These are phyloP conservation scores for Phytophthora tubulina DNA, from an alignment of 352 stramenopile species.

Conservation along the genomic window DNA sequence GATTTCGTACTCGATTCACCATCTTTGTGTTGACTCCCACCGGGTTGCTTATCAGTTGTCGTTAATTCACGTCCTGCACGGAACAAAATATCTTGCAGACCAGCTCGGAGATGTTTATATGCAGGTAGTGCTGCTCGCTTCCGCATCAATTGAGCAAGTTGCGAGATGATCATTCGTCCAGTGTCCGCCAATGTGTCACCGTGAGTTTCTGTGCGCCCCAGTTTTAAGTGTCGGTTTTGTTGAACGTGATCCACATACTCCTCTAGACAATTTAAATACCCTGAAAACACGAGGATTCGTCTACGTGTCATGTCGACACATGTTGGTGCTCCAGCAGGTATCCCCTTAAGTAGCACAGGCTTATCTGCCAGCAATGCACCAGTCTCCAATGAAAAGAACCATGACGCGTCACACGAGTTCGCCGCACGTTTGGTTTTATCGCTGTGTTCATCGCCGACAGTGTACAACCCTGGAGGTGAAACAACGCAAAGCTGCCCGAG, in stretches of 20 bases:
- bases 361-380: conserved; percentile 45
- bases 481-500: conserved; percentile 69
- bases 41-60: conserved; percentile 24
- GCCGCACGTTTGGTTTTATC: conserved; percentile 54
- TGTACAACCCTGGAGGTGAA: conserved; percentile 69
- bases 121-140: conserved; percentile 53
- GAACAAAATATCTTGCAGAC: conserved; percentile 63
- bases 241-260: conserved; percentile 55
- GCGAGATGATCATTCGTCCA: conserved; percentile 43
- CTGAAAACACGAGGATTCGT: conserved; percentile 75
- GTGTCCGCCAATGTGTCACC: conserved; percentile 31
- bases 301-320: conserved; percentile 56
- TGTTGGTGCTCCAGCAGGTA: conserved; percentile 71
- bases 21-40: conserved; percentile 14
- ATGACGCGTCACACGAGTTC: conserved; percentile 67
- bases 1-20: conserved; percentile 39
- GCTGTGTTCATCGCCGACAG: conserved; percentile 44
- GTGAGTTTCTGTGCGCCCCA: not conserved
- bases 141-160: conserved; percentile 47
- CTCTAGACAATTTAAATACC: conserved; percentile 77
- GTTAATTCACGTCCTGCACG: conserved; percentile 44
- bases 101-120: conserved; percentile 54
- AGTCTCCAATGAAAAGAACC: conserved; percentile 72
- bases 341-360: conserved; percentile 62
- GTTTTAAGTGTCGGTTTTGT: conserved; percentile 2